Percentiles rank a stretch among this genome's conserved stretches.
These are phyloP conservation scores for Digitaria exilis DNA, from an alignment of 202 grass and related monocot species.

Conservation along the genomic window DNA sequence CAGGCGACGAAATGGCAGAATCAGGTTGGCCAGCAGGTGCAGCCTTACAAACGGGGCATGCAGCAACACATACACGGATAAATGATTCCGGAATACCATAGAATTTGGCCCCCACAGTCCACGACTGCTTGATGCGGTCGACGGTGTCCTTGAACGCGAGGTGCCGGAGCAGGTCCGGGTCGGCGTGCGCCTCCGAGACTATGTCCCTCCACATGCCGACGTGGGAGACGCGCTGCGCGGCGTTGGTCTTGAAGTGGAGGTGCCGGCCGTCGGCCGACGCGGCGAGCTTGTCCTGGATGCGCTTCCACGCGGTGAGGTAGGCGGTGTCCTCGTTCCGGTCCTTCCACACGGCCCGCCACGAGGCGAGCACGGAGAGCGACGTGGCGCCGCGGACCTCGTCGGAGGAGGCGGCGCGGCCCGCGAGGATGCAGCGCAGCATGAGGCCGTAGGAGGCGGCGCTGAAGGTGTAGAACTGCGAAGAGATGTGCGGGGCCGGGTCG, in stretches of 20 bases:
- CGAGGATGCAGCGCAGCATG: slow-evolving; percentile 88
- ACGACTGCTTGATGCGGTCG: slow-evolving; percentile 95
- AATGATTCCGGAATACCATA: slow-evolving; percentile 98
- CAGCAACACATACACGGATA: slow-evolving; percentile 77
- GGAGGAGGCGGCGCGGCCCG: slow-evolving; percentile 56
- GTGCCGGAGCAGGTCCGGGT: slow-evolving; percentile 89
- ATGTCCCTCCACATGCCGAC: slow-evolving; percentile 92
- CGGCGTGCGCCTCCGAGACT: slow-evolving; percentile 67
- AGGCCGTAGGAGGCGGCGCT: slow-evolving; percentile 71
- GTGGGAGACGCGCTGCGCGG: slow-evolving; percentile 76
- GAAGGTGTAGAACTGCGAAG: slow-evolving; percentile 99
- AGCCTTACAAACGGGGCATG: slow-evolving; percentile 75
- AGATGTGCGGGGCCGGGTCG: slow-evolving; percentile 85
- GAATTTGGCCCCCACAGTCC: slow-evolving; percentile 96
- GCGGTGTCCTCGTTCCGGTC: slow-evolving; percentile 99
- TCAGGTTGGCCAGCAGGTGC: slow-evolving; percentile 51
- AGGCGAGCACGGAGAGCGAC: slow-evolving; percentile 69
- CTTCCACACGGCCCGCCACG: slow-evolving; percentile 97
- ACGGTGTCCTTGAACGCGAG: slow-evolving; percentile 94
- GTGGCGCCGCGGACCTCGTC: slow-evolving; percentile 92
- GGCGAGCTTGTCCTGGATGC: slow-evolving; percentile 95
- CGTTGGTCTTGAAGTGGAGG: slow-evolving; percentile 95
- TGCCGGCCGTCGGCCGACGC: slow-evolving; percentile 48
- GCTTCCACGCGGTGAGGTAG: slow-evolving; percentile 98
- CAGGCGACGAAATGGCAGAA: slow-evolving; percentile 44